Evolutionary conservation across 2,329 filamentous ascomycete genomes (phyloP).

Genomic region (Chrysoporthe cubensis): DNA sequence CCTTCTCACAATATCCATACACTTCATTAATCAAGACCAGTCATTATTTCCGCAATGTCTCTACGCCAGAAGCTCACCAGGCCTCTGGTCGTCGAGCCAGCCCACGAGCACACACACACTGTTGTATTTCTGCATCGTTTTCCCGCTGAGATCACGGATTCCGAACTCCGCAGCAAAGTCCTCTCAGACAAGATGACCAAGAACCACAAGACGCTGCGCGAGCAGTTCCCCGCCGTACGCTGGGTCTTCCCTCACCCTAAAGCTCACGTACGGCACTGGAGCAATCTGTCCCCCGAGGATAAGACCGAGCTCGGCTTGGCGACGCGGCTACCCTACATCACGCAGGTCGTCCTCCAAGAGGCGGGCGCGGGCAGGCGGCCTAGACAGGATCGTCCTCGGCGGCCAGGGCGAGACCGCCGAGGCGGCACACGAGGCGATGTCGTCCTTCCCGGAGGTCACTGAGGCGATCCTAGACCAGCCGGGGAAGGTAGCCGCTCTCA

Average conservation of each 20-base stretch:
- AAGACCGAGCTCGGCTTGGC: conserved; percentile 19
- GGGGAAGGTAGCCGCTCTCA: conserved; percentile 6
- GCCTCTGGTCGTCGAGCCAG: conserved; percentile 29
- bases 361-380: conserved; percentile 24
- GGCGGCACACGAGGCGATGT: conserved; percentile 31
- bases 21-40: not conserved
- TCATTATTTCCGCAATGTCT: conserved; percentile 16
- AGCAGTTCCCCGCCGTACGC: conserved; percentile 29
- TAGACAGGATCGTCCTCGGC: conserved; percentile 30
- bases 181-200: conserved; percentile 28
- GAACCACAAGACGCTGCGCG: conserved; percentile 25
- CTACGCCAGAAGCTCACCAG: conserved; percentile 19
- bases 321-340: conserved; percentile 28
- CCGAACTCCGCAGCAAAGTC: conserved; percentile 28
- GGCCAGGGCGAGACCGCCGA: conserved; percentile 32
- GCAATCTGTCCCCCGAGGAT: conserved; percentile 22
- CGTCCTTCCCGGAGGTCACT: conserved; percentile 25
- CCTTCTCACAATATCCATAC: too few species aligned
- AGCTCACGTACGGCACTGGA: conserved; percentile 25
- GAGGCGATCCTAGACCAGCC: not conserved
- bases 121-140: conserved; percentile 32
- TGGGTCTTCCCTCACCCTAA: conserved; percentile 32
- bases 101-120: conserved; percentile 30
- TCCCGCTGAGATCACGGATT: conserved; percentile 22
- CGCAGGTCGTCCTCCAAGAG: conserved; percentile 31